Conservation (phyloP, 306 rosid genomes). For the Spatholobus suberectus region DNA sequence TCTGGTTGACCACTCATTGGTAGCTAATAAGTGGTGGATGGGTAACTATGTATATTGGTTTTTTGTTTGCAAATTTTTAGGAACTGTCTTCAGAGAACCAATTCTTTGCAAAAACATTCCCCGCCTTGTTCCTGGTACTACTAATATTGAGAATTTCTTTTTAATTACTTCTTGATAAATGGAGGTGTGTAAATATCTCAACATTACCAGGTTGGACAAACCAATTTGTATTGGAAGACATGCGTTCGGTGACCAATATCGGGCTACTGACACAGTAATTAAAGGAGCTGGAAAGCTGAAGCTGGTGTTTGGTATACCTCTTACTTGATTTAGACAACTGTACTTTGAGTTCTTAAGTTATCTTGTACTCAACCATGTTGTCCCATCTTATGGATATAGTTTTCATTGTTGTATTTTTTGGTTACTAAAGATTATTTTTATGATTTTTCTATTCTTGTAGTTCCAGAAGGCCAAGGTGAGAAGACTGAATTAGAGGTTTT, state of each 20-base stretch:
- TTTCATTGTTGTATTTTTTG: slow-evolving; percentile 7
- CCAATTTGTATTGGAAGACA: slow-evolving; percentile 97
- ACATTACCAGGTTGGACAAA: slow-evolving; percentile 85
- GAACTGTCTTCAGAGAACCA: slow-evolving; percentile 98
- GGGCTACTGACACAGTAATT: slow-evolving; percentile 91
- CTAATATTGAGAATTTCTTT: slow-evolving; percentile 17
- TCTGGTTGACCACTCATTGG: slow-evolving; percentile 19
- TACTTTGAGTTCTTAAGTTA: neutral
- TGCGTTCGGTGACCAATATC: slow-evolving; percentile 97
- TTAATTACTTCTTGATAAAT: slow-evolving; percentile 10
- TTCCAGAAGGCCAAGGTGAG: slow-evolving; percentile 81
- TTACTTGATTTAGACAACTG: slow-evolving; percentile 27
- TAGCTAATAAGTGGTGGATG: neutral
- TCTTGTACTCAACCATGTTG: neutral
- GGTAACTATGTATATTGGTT: slow-evolving; percentile 2
- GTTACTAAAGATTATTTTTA: slow-evolving; percentile 17
- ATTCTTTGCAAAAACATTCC: slow-evolving; percentile 94
- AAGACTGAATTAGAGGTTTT: slow-evolving; percentile 80
- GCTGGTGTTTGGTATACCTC: slow-evolving; percentile 79
- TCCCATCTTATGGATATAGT: neutral
- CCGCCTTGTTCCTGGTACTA: slow-evolving; percentile 98
- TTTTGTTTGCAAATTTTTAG: slow-evolving; percentile 48
- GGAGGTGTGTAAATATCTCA: slow-evolving; percentile 29
- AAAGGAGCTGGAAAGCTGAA: slow-evolving; percentile 91
- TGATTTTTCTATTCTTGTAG: slow-evolving; percentile 52